Evolutionary conservation across 2,329 filamentous ascomycete species (phyloP).

Genomic region (Seiridium cupressi): DNA sequence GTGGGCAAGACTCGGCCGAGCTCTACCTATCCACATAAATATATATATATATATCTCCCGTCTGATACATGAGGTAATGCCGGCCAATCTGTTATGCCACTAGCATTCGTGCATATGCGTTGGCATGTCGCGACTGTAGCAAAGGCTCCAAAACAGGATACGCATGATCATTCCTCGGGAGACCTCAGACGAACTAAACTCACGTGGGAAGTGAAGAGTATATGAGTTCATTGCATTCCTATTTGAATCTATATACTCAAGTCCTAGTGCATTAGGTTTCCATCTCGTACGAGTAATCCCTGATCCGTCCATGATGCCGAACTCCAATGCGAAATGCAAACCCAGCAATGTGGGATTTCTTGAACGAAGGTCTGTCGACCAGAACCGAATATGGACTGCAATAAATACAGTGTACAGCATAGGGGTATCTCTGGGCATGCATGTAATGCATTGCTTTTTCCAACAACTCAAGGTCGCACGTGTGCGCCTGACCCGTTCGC

Average conservation of each 20-base stretch:
- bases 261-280: not conserved
- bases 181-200: not conserved
- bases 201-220: not conserved
- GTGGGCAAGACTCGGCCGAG: too few species aligned
- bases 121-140: too few species aligned
- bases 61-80: too few species aligned
- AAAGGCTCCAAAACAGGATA: too few species aligned
- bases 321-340: constrained; percentile 6
- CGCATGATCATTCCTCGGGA: too few species aligned
- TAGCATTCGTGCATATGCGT: too few species aligned
- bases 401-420: not conserved
- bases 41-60: too few species aligned
- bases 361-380: constrained; percentile 1
- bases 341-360: not conserved
- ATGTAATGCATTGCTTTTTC: constrained; percentile 2
- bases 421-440: constrained; percentile 6
- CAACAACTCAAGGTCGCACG: not conserved
- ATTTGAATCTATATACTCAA: constrained; percentile 1
- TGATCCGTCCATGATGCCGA: not conserved
- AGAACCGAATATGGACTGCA: not conserved
- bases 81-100: too few species aligned
- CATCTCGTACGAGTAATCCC: not conserved
- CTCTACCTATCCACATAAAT: too few species aligned
- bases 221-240: not conserved
- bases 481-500: constrained; percentile 1